A percentile compares a stretch with the other conserved stretches of the same genome.
These are phyloP conservation scores for Aureobasidium sp. DNA, from an alignment of 2,329 filamentous ascomycete species.

Conservation along the genomic window DNA sequence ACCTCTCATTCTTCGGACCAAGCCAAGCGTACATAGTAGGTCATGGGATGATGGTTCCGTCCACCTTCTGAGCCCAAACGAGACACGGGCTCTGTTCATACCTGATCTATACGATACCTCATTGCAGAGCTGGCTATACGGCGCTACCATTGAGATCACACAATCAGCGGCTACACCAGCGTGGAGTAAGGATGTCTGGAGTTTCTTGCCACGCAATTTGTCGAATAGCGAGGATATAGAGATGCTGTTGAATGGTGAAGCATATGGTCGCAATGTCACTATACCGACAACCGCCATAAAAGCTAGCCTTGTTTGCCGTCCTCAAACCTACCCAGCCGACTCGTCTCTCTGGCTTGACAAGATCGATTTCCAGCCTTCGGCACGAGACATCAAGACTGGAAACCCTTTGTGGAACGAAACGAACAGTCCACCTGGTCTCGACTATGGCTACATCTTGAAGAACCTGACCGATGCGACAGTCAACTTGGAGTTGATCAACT, in stretches of 20 bases:
- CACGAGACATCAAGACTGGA: not conserved
- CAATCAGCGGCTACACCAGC: not conserved
- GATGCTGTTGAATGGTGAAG: not conserved
- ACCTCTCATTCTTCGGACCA: not conserved
- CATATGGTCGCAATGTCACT: not conserved
- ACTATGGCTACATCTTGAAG: not conserved
- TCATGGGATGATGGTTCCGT: not conserved
- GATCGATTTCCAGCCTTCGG: not conserved
- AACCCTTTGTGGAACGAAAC: not conserved
- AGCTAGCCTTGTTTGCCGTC: not conserved
- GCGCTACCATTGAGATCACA: not conserved
- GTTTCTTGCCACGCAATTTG: not conserved
- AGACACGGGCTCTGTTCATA: not conserved
- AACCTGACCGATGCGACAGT: not conserved
- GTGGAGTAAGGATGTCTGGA: constrained; percentile 4
- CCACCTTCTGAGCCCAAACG: not conserved
- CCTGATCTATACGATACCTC: not conserved
- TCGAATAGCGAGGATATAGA: too few relatives aligned
- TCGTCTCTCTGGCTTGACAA: not conserved
- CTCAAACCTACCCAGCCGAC: not conserved
- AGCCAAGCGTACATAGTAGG: not conserved
- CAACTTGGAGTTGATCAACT: not conserved
- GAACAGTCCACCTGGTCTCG: not conserved
- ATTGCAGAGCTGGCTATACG: not conserved
- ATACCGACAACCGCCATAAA: not conserved